Evolutionary conservation across 2,329 filamentous ascomycete genomes (phyloP), one percentile per base, ranked within the genome.

Genomic region (Hortaea werneckii): DNA sequence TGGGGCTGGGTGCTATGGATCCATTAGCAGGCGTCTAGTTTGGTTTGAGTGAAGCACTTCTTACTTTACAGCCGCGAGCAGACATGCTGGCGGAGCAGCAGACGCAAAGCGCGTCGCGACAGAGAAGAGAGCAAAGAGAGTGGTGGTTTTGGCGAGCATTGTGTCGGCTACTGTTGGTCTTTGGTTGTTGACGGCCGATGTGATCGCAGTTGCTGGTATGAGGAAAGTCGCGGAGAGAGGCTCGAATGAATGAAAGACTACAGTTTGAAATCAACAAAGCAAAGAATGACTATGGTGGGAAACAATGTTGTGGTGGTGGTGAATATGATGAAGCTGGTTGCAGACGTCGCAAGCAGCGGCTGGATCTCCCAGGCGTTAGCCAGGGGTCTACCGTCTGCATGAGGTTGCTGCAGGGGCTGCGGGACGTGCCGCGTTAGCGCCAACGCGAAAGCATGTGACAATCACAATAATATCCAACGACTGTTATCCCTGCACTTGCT

Each of bases 41-140:
- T 38, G 34, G 39, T 13, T 28, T 1, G 20, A 8, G 41, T 28
- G 13, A 20, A 20, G 20, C 10, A 43, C 66, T 52, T 66, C 68
- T 51, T 67, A 75, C 72, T 73, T 73, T 53, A 77, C 65, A 34
- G 70, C 72, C 37, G 63, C 65, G 39, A 77, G 63, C 40, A 77
- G 63, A 59, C 74, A 77, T 44, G 70, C 70, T 28, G 73, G 72
- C 40, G 73, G 68, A 28, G 65, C 55, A n/a, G 66, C 63, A 46
- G 65, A 62, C 47, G 64, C 65, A 47, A 69, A 59, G 45, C 68
- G 59, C 52, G 67, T 66, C 56, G 64, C 62, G 46, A 72, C 58
- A 34, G 69, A 67, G 55, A 74, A 60, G 47, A 74, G 54, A 47
- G 69, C 66, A 45, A 73, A 50, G 47, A 68, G 46, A 46, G 71